Conservation (phyloP, 2,329 filamentous ascomycete species). For the Neopestalotiopsis clavispora region DNA sequence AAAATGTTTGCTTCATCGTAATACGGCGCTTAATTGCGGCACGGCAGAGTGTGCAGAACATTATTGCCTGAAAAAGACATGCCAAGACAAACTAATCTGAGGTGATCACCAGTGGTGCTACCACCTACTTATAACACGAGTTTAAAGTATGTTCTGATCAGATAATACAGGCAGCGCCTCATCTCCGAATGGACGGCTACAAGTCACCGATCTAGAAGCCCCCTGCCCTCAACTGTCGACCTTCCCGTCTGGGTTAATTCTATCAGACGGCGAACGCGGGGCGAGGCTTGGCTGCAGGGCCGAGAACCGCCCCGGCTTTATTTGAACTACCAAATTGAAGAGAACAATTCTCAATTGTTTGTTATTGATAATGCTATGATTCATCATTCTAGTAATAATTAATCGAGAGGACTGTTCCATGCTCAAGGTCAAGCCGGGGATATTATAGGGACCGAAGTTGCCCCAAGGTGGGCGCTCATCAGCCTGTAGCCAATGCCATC, state of each 20-base stretch:
- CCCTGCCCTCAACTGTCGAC: not conserved
- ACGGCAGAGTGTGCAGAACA: not conserved
- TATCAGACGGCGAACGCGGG: not conserved
- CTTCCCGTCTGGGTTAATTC: constrained; percentile 2
- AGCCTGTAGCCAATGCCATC: not conserved
- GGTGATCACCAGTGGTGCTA: not conserved
- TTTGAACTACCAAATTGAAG: not conserved
- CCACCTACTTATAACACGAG: constrained; percentile 8
- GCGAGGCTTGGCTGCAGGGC: not conserved
- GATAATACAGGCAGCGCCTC: not conserved
- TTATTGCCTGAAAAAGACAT: not conserved
- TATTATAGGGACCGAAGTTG: not conserved
- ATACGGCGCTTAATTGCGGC: not conserved
- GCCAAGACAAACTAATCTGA: constrained; percentile 15
- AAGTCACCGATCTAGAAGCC: not conserved
- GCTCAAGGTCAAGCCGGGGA: not conserved
- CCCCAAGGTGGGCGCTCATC: not conserved
- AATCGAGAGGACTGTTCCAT: not conserved
- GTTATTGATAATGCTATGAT: not conserved
- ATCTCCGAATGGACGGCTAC: constrained; percentile 2
- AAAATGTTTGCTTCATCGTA: not conserved
- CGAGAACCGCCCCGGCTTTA: not conserved
- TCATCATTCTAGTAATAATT: not conserved
- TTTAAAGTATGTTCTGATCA: too few relatives aligned
- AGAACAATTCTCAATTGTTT: not conserved